phyloP scores from a whole-genome alignment of 2,329 filamentous ascomycete species.

The Beauveria scarabaeidicola region DNA sequence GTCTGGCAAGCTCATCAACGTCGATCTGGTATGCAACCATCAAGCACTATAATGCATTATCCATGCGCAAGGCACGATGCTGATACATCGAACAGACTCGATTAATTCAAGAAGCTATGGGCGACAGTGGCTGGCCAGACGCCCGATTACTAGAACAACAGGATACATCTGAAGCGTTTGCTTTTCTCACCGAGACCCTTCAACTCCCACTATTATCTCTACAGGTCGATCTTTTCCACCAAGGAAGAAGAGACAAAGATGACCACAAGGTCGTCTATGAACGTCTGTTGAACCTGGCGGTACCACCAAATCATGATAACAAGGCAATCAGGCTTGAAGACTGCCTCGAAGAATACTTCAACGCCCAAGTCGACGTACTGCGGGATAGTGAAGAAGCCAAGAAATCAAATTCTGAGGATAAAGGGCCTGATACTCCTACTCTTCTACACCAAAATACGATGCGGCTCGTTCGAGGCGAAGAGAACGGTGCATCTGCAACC shows the following conservation, averaged over 20 bases:
- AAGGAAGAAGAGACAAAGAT: constrained; percentile 73
- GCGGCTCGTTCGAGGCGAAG: constrained; percentile 26
- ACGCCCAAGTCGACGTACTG: constrained; percentile 82
- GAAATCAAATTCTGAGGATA: constrained; percentile 25
- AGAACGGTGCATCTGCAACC: constrained; percentile 24
- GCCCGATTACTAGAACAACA: constrained; percentile 73
- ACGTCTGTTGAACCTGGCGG: constrained; percentile 78
- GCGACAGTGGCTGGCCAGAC: constrained; percentile 82
- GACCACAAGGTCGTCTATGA: constrained; percentile 96
- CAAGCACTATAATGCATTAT: not conserved
- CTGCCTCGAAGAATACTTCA: constrained; percentile 91
- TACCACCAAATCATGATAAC: constrained; percentile 66
- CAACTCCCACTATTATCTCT: constrained; percentile 80
- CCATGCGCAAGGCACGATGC: constrained; percentile 9
- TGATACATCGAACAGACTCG: constrained; percentile 51
- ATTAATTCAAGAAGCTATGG: constrained; percentile 71
- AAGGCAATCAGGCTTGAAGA: constrained; percentile 74
- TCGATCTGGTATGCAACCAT: constrained; percentile 59
- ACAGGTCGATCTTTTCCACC: constrained; percentile 91
- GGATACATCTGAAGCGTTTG: constrained; percentile 92
- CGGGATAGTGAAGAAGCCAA: constrained; percentile 57
- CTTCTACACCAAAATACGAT: constrained; percentile 25
- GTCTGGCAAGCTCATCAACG: constrained; percentile 74
- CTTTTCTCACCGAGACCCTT: constrained; percentile 84
- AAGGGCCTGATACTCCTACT: constrained; percentile 16